Evolutionary conservation across 106 monocot genomes (phyloP).

Genomic region (Alisma plantagoaquatica): DNA sequence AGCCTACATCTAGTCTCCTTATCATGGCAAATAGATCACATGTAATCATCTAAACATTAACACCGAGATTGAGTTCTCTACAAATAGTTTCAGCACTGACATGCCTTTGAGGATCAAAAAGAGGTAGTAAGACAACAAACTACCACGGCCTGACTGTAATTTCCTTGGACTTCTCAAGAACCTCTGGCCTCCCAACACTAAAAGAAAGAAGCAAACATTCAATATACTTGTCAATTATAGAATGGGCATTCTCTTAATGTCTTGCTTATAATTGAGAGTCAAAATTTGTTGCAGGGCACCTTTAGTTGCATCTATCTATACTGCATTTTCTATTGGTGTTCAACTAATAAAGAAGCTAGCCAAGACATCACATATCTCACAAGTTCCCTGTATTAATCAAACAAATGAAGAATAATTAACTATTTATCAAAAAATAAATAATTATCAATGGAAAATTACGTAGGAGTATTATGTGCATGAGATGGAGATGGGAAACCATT

Average conservation of each 20-base stretch:
- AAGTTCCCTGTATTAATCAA: no score
- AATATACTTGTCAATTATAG: constrained; percentile 49
- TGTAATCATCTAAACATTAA: constrained; percentile 93
- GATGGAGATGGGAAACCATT: no score
- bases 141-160: constrained; percentile 63
- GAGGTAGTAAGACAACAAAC: constrained; percentile 73
- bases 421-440: no score
- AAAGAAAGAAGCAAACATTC: constrained; percentile 59
- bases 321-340: no score
- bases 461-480: no score
- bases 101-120: constrained; percentile 85
- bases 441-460: no score
- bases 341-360: no score
- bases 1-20: no score
- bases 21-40: constrained; percentile 34
- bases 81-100: constrained; percentile 91
- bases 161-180: constrained; percentile 74
- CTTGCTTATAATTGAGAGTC: constrained; percentile 42
- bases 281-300: constrained; percentile 52
- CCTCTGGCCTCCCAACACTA: constrained; percentile 61
- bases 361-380: no score
- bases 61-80: constrained; percentile 74
- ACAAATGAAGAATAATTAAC: no score
- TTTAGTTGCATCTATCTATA: no score
- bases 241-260: constrained; percentile 41